These are phyloP conservation scores for Cryptococcus deneoformans DNA, from an alignment of 1,284 basidiomycete genomes.

Conservation along the genomic window DNA sequence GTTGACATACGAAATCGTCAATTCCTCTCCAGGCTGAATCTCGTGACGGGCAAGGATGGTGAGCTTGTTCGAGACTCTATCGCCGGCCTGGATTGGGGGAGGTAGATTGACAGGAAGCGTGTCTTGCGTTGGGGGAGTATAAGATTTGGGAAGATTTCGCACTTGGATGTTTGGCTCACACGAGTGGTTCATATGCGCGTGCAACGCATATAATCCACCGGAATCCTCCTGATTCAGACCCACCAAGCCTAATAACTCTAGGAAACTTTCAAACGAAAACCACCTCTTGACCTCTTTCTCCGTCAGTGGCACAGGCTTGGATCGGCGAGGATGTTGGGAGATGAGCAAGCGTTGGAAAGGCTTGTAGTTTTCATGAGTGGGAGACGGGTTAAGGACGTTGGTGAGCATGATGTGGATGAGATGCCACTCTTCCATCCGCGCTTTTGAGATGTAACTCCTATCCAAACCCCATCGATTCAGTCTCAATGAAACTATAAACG, in stretches of 20 bases:
- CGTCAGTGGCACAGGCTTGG: slow-evolving; percentile 53
- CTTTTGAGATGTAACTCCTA: slow-evolving; percentile 36
- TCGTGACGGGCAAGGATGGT: slow-evolving; percentile 62
- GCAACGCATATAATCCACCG: slow-evolving; percentile 79
- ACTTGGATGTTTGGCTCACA: slow-evolving; percentile 75
- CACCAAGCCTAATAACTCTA: slow-evolving; percentile 73
- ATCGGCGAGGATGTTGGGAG: slow-evolving; percentile 57
- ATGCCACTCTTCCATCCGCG: slow-evolving; percentile 65
- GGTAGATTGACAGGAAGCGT: slow-evolving; percentile 57
- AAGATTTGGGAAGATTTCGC: slow-evolving; percentile 39
- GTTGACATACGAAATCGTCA: slow-evolving; percentile 71
- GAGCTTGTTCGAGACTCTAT: slow-evolving; percentile 38
- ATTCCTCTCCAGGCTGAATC: slow-evolving; percentile 70
- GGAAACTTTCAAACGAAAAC: slow-evolving; percentile 72
- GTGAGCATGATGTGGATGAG: slow-evolving; percentile 59
- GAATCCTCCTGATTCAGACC: slow-evolving; percentile 82
- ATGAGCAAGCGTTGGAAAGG: slow-evolving; percentile 27
- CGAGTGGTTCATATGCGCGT: slow-evolving; percentile 82
- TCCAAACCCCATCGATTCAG: slow-evolving; percentile 5
- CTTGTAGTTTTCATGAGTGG: slow-evolving; percentile 11
- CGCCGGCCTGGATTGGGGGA: slow-evolving; percentile 50
- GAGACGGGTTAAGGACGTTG: slow-evolving; percentile 30
- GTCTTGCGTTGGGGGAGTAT: slow-evolving; percentile 59
- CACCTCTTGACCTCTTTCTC: slow-evolving; percentile 58
- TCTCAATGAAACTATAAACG: not conserved